These are phyloP conservation scores for Picocystis sp. DNA, from an alignment of 163 green algal genomes.

Conservation along the genomic window DNA sequence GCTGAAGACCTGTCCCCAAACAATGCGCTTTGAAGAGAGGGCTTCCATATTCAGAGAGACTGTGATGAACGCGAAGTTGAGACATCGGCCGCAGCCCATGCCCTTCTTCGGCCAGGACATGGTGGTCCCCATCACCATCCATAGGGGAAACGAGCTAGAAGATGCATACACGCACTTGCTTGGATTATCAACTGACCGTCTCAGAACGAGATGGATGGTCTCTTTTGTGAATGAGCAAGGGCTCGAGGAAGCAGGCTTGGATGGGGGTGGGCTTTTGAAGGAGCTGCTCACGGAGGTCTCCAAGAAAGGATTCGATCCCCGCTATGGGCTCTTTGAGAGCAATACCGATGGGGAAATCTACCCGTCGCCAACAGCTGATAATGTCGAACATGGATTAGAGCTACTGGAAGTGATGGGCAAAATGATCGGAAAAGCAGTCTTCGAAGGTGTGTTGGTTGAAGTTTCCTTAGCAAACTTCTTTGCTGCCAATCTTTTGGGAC, in stretches of 20 bases:
- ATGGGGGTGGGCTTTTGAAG: slow-evolving; percentile 75
- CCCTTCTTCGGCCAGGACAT: too few species aligned
- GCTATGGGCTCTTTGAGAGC: slow-evolving; percentile 43
- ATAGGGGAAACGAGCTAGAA: slow-evolving; percentile 35
- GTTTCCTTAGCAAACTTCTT: slow-evolving; percentile 70
- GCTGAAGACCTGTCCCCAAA: too few species aligned
- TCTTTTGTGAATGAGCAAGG: slow-evolving; percentile 54
- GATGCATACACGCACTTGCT: slow-evolving; percentile 15
- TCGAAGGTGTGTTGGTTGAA: slow-evolving; percentile 78
- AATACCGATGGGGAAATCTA: slow-evolving; percentile 46
- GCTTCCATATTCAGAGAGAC: too few species aligned
- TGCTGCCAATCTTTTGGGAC: slow-evolving; percentile 22
- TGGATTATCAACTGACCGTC: too few species aligned
- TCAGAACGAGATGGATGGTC: slow-evolving; percentile 17
- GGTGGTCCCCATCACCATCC: slow-evolving; percentile 33
- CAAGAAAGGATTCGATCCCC: slow-evolving; percentile 32
- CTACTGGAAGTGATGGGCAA: slow-evolving; percentile 62
- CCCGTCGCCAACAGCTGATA: slow-evolving; percentile 36
- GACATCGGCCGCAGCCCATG: too few species aligned
- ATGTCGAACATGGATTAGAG: slow-evolving; percentile 32
- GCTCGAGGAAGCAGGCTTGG: slow-evolving; percentile 57
- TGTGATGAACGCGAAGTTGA: too few species aligned
- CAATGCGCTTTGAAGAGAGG: too few species aligned
- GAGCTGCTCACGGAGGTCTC: slow-evolving; percentile 42
- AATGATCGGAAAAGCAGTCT: slow-evolving; percentile 80